phyloP scores from a whole-genome alignment of 192 early-diverging fungal species.

The Umbelopsis sp. region DNA sequence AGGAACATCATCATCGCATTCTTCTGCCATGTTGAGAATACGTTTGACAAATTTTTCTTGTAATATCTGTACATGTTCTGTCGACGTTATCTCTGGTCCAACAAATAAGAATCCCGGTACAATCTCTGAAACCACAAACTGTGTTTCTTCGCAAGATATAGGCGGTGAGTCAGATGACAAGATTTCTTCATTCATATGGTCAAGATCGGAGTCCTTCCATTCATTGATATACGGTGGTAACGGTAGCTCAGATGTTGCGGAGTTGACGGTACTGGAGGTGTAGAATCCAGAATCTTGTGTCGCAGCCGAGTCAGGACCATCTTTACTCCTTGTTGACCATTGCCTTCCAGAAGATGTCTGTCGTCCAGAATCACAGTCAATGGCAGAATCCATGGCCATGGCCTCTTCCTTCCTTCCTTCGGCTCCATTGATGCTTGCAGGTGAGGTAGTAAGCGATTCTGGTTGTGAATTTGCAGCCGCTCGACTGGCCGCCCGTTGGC shows the following conservation, averaged over 20 bases:
- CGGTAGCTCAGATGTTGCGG: background rate
- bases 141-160: slow-evolving; percentile 31
- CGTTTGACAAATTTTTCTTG: slow-evolving; percentile 59
- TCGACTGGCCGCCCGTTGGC: slow-evolving; percentile 8
- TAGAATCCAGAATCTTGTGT: background rate
- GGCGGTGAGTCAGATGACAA: slow-evolving; percentile 25
- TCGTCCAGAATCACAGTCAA: background rate
- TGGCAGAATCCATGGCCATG: background rate
- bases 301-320: background rate
- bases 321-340: background rate
- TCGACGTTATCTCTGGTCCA: slow-evolving; percentile 66
- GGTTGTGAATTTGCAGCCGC: background rate
- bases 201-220: background rate
- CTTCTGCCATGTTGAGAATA: slow-evolving; percentile 80
- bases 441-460: background rate
- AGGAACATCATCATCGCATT: slow-evolving; percentile 58
- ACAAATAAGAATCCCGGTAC: slow-evolving; percentile 62
- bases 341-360: background rate
- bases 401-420: background rate
- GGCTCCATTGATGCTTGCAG: background rate
- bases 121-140: slow-evolving; percentile 57
- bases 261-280: background rate
- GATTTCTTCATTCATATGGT: background rate
- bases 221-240: slow-evolving; percentile 1
- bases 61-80: slow-evolving; percentile 55